Conservation (phyloP, 1,284 basidiomycete genomes). For the Melampsora abietis-canadensis region DNA sequence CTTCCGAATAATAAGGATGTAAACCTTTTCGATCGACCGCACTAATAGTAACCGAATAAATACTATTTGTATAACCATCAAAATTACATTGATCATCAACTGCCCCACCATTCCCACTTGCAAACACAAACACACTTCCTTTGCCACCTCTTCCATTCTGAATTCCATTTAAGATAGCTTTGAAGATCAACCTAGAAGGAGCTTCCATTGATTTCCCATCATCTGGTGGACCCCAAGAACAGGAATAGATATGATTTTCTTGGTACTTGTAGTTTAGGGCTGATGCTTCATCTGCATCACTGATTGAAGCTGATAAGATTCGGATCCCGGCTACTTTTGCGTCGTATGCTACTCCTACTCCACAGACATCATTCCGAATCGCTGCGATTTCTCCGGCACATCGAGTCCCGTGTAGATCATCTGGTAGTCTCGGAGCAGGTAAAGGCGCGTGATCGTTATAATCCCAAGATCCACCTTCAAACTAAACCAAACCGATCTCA, state of each 20-base stretch:
- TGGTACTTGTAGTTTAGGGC: slow-evolving; percentile 91
- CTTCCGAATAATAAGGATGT: slow-evolving; percentile 95
- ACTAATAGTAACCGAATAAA: slow-evolving; percentile 92
- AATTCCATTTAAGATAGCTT: slow-evolving; percentile 90
- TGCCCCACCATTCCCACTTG: slow-evolving; percentile 91
- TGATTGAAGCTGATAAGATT: slow-evolving; percentile 93
- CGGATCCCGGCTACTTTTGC: slow-evolving; percentile 89
- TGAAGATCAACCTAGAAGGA: slow-evolving; percentile 84
- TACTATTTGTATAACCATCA: slow-evolving; percentile 97
- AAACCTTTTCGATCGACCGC: slow-evolving; percentile 87
- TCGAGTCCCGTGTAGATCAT: slow-evolving; percentile 95
- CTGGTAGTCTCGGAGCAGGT: slow-evolving; percentile 79
- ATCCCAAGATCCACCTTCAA: slow-evolving; percentile 85
- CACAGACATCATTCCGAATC: slow-evolving; percentile 89
- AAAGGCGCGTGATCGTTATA: slow-evolving; percentile 89
- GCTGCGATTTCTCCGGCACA: slow-evolving; percentile 99
- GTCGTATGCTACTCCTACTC: slow-evolving; percentile 87
- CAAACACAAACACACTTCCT: slow-evolving; percentile 94
- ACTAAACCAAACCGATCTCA: slow-evolving; percentile 58
- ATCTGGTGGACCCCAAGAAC: slow-evolving; percentile 97
- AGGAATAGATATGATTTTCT: slow-evolving; percentile 88
- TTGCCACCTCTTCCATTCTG: slow-evolving; percentile 85
- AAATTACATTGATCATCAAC: slow-evolving; percentile 98
- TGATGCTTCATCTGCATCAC: slow-evolving; percentile 95
- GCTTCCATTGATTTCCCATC: slow-evolving; percentile 93